These are phyloP conservation scores for Stropharia rugosoannulata DNA, from an alignment of 768 basidiomycete species.

Conservation along the genomic window DNA sequence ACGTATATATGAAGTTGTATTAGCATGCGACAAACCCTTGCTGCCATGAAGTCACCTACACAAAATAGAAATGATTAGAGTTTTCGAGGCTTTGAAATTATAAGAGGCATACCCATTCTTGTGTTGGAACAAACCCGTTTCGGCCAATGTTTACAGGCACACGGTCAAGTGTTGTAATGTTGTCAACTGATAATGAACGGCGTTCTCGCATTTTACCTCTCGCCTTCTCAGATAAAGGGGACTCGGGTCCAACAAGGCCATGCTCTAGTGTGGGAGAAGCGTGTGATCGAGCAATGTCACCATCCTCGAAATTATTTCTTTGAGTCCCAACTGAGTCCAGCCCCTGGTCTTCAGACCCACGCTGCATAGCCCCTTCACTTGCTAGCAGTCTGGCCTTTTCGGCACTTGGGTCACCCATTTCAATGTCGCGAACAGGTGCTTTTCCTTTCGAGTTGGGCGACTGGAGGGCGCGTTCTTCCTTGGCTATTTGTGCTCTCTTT, in stretches of 20 bases:
- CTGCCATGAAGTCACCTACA: constrained; percentile 89
- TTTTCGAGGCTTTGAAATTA: background rate
- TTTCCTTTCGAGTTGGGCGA: constrained; percentile 40
- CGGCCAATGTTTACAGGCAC: constrained; percentile 75
- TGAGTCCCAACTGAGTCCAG: constrained; percentile 12
- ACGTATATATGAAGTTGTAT: constrained; percentile 4
- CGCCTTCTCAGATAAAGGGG: constrained; percentile 74
- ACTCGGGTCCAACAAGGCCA: constrained; percentile 27
- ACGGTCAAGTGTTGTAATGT: constrained; percentile 56
- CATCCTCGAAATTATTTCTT: constrained; percentile 24
- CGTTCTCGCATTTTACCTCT: constrained; percentile 89
- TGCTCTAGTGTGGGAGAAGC: constrained; percentile 42
- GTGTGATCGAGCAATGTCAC: constrained; percentile 36
- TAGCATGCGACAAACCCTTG: constrained; percentile 63
- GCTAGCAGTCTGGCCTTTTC: constrained; percentile 72
- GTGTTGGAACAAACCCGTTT: constrained; percentile 93
- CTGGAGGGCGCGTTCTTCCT: constrained; percentile 61
- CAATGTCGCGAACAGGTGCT: constrained; percentile 29
- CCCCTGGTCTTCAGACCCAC: constrained; percentile 18
- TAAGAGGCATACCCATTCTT: constrained; percentile 81
- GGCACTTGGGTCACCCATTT: constrained; percentile 41
- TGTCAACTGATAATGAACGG: constrained; percentile 51
- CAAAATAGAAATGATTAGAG: background rate
- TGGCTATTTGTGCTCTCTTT: constrained; percentile 65
- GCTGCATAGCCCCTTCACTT: constrained; percentile 39